phyloP scores from a whole-genome alignment of 2,329 filamentous ascomycete species.

The Aspergillus quadrilineatus region DNA sequence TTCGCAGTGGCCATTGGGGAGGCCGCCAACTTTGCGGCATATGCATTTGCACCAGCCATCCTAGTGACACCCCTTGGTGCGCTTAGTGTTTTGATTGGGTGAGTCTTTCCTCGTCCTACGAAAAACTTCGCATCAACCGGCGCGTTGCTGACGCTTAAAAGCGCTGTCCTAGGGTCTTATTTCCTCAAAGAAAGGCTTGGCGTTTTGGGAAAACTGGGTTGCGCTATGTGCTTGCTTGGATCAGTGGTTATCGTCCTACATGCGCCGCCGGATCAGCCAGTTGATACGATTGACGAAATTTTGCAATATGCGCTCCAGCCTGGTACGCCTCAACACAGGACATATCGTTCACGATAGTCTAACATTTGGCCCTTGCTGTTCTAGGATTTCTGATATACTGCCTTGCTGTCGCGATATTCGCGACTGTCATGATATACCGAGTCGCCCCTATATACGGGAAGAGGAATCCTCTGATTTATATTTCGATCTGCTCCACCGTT shows the following conservation, averaged over 20 bases:
- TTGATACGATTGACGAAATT: conserved; percentile 88
- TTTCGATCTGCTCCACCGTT: conserved; percentile 96
- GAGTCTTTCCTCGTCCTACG: conserved; percentile 21
- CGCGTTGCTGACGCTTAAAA: conserved; percentile 30
- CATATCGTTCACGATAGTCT: background rate
- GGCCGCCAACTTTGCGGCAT: conserved; percentile 95
- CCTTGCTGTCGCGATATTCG: conserved; percentile 74
- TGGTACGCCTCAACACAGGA: conserved; percentile 56
- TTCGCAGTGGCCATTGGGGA: conserved; percentile 81
- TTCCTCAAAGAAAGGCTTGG: conserved; percentile 88
- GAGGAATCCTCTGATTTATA: conserved; percentile 92
- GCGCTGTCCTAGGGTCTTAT: conserved; percentile 90
- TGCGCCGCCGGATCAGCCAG: conserved; percentile 89
- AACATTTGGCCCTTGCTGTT: background rate
- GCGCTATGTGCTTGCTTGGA: conserved; percentile 92
- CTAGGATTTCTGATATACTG: conserved; percentile 89
- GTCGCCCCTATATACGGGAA: conserved; percentile 86
- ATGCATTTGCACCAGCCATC: conserved; percentile 98
- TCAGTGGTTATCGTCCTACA: conserved; percentile 97
- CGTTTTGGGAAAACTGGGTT: conserved; percentile 88
- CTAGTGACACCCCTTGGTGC: conserved; percentile 93
- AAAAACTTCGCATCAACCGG: background rate
- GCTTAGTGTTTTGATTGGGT: conserved; percentile 87
- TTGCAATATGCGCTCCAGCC: conserved; percentile 85
- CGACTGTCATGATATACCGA: conserved; percentile 92